A percentile compares a stretch with the other conserved stretches of the same genome.
phyloP scores from a whole-genome alignment of 345 rosid genomes.

The Gossypium bickii region DNA sequence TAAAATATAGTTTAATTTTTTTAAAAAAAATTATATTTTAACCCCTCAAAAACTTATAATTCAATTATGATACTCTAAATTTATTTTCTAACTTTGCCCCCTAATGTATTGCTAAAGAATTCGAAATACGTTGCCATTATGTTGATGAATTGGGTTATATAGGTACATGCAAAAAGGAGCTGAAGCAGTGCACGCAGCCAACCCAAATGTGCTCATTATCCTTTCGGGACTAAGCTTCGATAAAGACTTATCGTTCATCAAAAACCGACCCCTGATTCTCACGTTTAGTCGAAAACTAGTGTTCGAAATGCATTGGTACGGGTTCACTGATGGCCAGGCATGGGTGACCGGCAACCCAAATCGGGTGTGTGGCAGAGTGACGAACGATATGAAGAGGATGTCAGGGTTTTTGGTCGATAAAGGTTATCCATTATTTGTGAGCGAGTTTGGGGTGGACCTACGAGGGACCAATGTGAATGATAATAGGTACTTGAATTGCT shows the following conservation, averaged over 20 bases:
- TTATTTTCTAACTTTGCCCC: too few relatives aligned
- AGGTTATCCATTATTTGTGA: background rate
- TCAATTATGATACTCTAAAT: too few relatives aligned
- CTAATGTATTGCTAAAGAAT: too few relatives aligned
- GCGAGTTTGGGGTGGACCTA: background rate
- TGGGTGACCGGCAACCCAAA: background rate
- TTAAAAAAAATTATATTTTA: too few relatives aligned
- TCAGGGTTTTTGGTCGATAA: background rate
- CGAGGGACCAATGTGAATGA: background rate
- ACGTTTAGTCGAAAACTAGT: background rate
- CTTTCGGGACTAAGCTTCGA: background rate
- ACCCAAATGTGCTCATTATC: background rate
- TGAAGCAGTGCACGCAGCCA: background rate
- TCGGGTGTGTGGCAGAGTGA: background rate
- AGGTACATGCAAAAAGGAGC: background rate
- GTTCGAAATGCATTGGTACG: background rate
- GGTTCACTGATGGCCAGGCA: background rate
- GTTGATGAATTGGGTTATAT: background rate
- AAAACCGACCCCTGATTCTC: background rate
- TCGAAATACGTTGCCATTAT: too few relatives aligned
- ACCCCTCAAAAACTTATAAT: too few relatives aligned
- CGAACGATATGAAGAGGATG: background rate
- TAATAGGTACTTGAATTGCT: background rate
- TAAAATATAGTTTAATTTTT: too few relatives aligned
- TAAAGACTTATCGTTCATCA: background rate